phyloP scores from a whole-genome alignment of 2,329 filamentous ascomycete species.

The Berkeleyomyces rouxiae region DNA sequence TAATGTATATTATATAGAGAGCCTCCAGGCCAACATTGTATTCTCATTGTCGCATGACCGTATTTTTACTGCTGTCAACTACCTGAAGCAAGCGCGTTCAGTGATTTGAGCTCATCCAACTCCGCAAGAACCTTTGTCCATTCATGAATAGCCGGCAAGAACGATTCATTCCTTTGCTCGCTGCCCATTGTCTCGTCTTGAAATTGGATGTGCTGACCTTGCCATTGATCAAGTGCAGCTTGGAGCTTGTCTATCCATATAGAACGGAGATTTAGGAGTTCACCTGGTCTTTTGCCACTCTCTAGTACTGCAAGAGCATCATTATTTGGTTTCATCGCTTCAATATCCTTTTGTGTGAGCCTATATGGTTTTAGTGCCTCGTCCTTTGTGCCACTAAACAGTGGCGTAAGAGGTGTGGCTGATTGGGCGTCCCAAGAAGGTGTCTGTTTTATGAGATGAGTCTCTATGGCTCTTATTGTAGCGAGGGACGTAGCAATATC shows the following conservation, averaged over 20 bases:
- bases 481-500: conserved; percentile 29
- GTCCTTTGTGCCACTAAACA: not conserved
- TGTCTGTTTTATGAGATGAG: conserved; percentile 16
- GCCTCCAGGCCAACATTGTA: not conserved
- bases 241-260: not conserved
- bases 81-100: not conserved
- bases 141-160: conserved; percentile 47
- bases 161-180: conserved; percentile 45
- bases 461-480: conserved; percentile 24
- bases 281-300: not conserved
- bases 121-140: conserved; percentile 56
- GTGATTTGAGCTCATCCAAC: conserved; percentile 26
- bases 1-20: not conserved
- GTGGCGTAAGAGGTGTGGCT: not conserved
- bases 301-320: not conserved
- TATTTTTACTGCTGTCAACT: not conserved
- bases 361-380: not conserved
- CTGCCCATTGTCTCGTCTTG: conserved; percentile 36
- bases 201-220: conserved; percentile 29
- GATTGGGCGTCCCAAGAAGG: not conserved
- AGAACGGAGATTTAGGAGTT: not conserved
- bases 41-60: not conserved
- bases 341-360: not conserved
- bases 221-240: conserved; percentile 25
- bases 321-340: not conserved